A percentile compares a stretch with the other conserved stretches of the same genome.
Conservation (phyloP, 2,329 filamentous ascomycete genomes). For the Albifimbria verrucaria region DNA sequence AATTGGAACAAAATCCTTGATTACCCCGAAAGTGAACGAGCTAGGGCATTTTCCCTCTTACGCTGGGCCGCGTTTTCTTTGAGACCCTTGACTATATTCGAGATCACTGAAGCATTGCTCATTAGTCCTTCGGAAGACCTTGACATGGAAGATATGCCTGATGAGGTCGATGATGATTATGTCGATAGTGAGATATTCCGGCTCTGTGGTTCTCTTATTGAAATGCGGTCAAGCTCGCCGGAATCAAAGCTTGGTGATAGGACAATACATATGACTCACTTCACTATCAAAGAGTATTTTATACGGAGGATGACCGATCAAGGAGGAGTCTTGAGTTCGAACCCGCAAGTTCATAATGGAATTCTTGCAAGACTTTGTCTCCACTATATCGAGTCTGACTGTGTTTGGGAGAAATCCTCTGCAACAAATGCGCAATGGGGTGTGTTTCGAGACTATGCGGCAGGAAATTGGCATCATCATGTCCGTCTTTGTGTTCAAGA, state of each 20-base stretch:
- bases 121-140: constrained; percentile 16
- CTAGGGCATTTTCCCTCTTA: constrained; percentile 23
- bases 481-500: neutral
- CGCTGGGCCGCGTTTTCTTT: constrained; percentile 24
- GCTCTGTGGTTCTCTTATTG: constrained; percentile 22
- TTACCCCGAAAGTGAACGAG: constrained; percentile 8
- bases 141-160: constrained; percentile 16
- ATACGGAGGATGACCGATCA: neutral
- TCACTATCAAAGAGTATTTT: neutral
- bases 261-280: neutral
- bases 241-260: neutral
- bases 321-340: neutral
- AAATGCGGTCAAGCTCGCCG: neutral
- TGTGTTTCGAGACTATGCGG: neutral
- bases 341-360: neutral
- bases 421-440: neutral
- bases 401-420: neutral
- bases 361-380: neutral
- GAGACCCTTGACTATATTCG: constrained; percentile 14
- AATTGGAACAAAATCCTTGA: constrained; percentile 22
- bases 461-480: neutral
- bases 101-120: constrained; percentile 20
- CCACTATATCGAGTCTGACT: neutral
- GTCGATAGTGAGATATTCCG: constrained; percentile 22
- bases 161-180: constrained; percentile 23